Percentiles rank a stretch among this genome's conserved stretches.
phyloP scores from a whole-genome alignment of 2,329 filamentous ascomycete genomes.

The Colletotrichum neosansevieriae region DNA sequence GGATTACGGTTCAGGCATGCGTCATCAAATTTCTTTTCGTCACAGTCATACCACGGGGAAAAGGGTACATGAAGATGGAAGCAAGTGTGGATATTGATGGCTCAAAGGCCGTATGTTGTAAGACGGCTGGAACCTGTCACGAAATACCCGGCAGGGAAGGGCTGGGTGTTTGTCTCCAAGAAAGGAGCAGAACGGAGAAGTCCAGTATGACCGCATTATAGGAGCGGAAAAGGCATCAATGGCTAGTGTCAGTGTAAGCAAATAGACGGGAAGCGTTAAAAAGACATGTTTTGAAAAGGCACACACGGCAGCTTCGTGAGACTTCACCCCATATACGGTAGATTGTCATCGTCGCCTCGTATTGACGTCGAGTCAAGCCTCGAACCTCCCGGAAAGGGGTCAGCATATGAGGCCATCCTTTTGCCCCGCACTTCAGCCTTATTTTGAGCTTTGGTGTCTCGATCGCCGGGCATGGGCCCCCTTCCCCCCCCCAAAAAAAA shows the following conservation, averaged over 20 bases:
- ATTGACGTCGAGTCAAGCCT: constrained; percentile 4
- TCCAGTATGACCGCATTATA: constrained; percentile 29
- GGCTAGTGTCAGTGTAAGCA: constrained; percentile 40
- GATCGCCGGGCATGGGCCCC: no score
- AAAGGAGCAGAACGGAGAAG: constrained; percentile 18
- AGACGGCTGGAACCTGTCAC: constrained; percentile 23
- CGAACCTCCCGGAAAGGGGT: background rate
- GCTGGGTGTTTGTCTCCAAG: constrained; percentile 11
- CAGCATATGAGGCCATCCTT: constrained; percentile 3
- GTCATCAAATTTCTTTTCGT: constrained; percentile 34
- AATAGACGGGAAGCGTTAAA: constrained; percentile 40
- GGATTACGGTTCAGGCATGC: constrained; percentile 37
- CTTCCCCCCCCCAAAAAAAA: no score
- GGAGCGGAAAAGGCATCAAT: constrained; percentile 36
- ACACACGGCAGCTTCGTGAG: background rate
- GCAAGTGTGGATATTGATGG: background rate
- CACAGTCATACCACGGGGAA: constrained; percentile 35
- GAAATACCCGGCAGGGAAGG: constrained; percentile 31
- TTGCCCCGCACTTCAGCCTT: constrained; percentile 27
- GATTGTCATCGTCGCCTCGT: constrained; percentile 1
- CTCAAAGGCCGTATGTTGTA: constrained; percentile 11
- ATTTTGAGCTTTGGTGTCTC: background rate
- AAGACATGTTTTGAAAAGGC: constrained; percentile 37
- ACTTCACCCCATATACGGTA: background rate
- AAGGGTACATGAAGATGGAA: constrained; percentile 28